Conservation (phyloP, 495 filamentous ascomycete species). For the Neurospora sp. region DNA sequence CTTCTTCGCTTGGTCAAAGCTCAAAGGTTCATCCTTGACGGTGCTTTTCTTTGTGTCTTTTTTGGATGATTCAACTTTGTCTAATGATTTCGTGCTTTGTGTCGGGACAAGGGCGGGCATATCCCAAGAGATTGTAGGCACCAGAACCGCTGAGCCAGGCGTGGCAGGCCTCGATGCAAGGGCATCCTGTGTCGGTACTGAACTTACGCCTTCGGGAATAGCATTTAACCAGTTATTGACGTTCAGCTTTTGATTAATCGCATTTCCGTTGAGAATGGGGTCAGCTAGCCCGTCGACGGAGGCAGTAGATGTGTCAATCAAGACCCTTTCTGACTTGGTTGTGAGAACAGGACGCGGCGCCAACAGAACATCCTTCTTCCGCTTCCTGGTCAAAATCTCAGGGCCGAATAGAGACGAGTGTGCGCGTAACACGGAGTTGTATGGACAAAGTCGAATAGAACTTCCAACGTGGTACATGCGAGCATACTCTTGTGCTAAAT, state of each 20-base stretch:
- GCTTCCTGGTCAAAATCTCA: not conserved
- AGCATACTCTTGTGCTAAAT: conserved; percentile 8
- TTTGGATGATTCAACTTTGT: not conserved
- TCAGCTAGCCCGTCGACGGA: not conserved
- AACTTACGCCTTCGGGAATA: not conserved
- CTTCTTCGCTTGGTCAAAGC: not conserved
- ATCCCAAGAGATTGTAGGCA: not conserved
- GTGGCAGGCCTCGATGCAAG: not conserved
- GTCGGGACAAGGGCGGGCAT: conserved; percentile 9
- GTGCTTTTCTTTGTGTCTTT: not conserved
- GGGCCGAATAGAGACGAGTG: conserved; percentile 5
- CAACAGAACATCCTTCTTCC: not conserved
- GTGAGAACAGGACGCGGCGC: not conserved
- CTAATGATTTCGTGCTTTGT: not conserved
- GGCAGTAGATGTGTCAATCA: not conserved
- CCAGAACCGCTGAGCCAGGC: not conserved
- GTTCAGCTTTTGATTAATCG: not conserved
- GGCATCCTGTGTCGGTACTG: not conserved
- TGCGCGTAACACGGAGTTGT: not conserved
- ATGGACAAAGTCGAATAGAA: conserved; percentile 14
- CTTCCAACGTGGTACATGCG: conserved; percentile 6
- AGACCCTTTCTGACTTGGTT: not conserved
- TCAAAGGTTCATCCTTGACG: not conserved
- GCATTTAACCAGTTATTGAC: not conserved
- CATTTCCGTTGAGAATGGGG: not conserved